phyloP scores from a whole-genome alignment of 257 asterid genomes.

The Solanum etuberosum region DNA sequence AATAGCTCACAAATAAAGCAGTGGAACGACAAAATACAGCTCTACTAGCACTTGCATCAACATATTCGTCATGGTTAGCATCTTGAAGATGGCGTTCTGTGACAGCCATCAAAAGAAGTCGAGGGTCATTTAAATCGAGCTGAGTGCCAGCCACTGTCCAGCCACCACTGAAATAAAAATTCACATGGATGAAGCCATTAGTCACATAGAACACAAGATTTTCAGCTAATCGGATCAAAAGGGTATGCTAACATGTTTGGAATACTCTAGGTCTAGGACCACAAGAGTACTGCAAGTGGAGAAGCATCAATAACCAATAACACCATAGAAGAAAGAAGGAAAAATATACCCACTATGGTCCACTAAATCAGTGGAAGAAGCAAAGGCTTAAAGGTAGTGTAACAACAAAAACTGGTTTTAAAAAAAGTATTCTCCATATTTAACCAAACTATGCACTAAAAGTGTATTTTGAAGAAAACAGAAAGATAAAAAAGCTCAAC shows the following conservation, averaged over 20 bases:
- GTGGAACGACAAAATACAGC: conserved; percentile 37
- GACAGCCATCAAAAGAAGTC: conserved; percentile 30
- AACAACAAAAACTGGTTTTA: not conserved
- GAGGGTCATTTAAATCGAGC: conserved; percentile 26
- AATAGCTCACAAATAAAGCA: conserved; percentile 28
- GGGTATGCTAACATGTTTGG: not conserved
- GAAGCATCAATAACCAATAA: not conserved
- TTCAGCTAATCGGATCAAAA: not conserved
- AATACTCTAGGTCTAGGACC: too few species aligned
- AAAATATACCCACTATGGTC: not conserved
- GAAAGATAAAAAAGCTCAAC: not conserved
- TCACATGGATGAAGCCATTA: not conserved
- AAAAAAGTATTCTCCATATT: too few species aligned
- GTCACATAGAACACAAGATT: not conserved
- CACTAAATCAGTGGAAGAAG: too few species aligned
- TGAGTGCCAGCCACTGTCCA: conserved; percentile 35
- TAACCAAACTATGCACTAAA: not conserved
- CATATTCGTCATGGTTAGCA: conserved; percentile 30
- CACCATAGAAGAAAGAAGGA: not conserved
- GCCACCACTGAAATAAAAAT: conserved; percentile 8
- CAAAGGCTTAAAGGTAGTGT: too few species aligned
- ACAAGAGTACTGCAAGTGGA: too few species aligned
- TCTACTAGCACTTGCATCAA: conserved; percentile 31
- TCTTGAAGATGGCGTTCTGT: conserved; percentile 31
- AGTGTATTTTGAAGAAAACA: not conserved